Conservation (phyloP, 1,284 basidiomycete species). For the Trametes sp. region DNA sequence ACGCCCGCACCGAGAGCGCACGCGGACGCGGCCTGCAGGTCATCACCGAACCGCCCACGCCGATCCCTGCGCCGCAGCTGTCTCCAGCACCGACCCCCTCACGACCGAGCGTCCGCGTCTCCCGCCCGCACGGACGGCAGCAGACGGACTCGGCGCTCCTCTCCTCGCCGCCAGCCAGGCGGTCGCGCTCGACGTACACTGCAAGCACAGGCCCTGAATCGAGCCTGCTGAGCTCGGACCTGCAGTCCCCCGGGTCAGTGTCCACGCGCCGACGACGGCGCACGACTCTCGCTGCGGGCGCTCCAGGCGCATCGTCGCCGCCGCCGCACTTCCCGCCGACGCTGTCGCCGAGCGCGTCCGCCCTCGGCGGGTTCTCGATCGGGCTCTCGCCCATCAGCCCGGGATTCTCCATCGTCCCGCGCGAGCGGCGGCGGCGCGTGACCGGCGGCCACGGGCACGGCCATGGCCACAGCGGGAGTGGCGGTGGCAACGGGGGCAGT, state of each 20-base stretch:
- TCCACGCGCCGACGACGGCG: conserved; percentile 29
- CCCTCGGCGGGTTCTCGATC: conserved; percentile 67
- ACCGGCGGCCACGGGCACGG: too few relatives aligned
- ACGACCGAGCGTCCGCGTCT: conserved; percentile 6
- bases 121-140: conserved; percentile 26
- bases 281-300: conserved; percentile 28
- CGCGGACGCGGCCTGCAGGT: conserved; percentile 23
- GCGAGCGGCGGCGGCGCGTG: conserved; percentile 52
- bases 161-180: conserved; percentile 21
- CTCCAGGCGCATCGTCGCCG: conserved; percentile 12
- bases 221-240: conserved; percentile 13
- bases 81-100: conserved; percentile 17
- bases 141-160: conserved; percentile 37
- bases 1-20: conserved; percentile 13
- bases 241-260: conserved; percentile 7
- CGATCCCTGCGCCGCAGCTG: conserved; percentile 25
- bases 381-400: conserved; percentile 77
- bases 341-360: conserved; percentile 39
- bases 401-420: conserved; percentile 70
- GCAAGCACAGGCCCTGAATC: conserved; percentile 22
- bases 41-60: conserved; percentile 28
- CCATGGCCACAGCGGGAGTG: too few relatives aligned
- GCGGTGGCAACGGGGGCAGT: conserved; percentile 45
- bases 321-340: conserved; percentile 27
- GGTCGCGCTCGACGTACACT: conserved; percentile 30